Conservation (phyloP, 208 protist genomes). For the Trypanosoma melophagium region DNA sequence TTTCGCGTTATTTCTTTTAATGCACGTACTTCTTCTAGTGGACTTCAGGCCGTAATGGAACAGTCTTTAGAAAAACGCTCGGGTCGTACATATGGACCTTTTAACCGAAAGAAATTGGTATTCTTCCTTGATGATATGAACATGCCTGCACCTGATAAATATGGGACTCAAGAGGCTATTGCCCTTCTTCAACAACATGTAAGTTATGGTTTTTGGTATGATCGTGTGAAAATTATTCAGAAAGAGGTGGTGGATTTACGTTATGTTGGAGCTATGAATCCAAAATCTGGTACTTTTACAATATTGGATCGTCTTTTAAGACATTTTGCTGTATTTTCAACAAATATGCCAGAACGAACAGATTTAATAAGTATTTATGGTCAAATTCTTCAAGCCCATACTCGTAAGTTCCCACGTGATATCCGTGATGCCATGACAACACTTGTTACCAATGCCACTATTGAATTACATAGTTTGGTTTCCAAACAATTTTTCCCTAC, state of each 20-base stretch:
- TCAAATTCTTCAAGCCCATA: conserved; percentile 94
- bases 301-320: conserved; percentile 95
- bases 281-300: conserved; percentile 97
- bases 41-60: conserved; percentile 96
- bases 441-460: conserved; percentile 89
- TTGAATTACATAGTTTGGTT: conserved; percentile 90
- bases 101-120: conserved; percentile 96
- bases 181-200: conserved; percentile 97
- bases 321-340: conserved; percentile 96
- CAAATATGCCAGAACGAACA: conserved; percentile 91
- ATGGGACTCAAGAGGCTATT: conserved; percentile 97
- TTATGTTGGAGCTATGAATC: conserved; percentile 98
- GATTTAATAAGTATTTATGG: conserved; percentile 94
- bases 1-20: conserved; percentile 97
- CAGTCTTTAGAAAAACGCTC: conserved; percentile 96
- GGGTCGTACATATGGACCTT: conserved; percentile 94
- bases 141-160: conserved; percentile 98
- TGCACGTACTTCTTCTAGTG: conserved; percentile 89
- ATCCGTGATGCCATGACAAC: conserved; percentile 87
- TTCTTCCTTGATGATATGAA: conserved; percentile 99
- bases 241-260: conserved; percentile 96
- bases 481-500: conserved; percentile 96
- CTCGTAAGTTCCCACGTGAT: conserved; percentile 78
- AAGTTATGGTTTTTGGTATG: conserved; percentile 98
- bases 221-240: conserved; percentile 93